Evolutionary conservation across 2,329 filamentous ascomycete genomes (phyloP).

Genomic region (Aureobasidium leucospermi): DNA sequence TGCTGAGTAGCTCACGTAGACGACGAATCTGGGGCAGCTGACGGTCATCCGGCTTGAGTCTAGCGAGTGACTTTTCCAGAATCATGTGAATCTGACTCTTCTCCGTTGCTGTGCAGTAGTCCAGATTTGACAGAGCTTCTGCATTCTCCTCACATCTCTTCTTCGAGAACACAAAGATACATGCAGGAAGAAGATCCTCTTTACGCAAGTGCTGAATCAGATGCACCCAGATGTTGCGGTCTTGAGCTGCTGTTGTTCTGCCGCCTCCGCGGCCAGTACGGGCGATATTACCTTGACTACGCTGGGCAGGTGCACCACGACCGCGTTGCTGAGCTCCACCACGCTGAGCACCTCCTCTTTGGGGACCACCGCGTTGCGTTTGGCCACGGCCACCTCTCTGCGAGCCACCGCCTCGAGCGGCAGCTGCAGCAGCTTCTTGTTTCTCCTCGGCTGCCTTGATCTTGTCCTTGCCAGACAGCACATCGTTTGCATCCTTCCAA

Average conservation of each 20-base stretch:
- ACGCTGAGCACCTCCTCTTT: conserved; percentile 39
- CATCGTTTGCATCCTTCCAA: conserved; percentile 88
- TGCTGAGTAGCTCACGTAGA: conserved; percentile 72
- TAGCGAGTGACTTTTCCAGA: conserved; percentile 87
- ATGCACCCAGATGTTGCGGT: conserved; percentile 95
- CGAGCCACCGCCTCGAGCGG: conserved; percentile 42
- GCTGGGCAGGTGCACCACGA: conserved; percentile 47
- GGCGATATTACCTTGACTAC: conserved; percentile 77
- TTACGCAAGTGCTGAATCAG: conserved; percentile 87
- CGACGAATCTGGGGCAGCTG: conserved; percentile 86
- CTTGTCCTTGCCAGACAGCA: conserved; percentile 76
- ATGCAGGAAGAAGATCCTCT: conserved; percentile 77
- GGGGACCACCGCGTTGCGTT: conserved; percentile 44
- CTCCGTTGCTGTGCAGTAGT: conserved; percentile 87
- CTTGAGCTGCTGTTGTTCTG: conserved; percentile 82
- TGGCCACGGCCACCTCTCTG: conserved; percentile 45
- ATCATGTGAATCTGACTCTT: conserved; percentile 98
- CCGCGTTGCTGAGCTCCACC: conserved; percentile 46
- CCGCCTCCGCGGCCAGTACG: conserved; percentile 78
- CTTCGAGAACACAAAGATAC: conserved; percentile 98
- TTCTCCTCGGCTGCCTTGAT: conserved; percentile 48
- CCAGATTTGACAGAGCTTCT: conserved; percentile 86
- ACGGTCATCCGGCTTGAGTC: conserved; percentile 84
- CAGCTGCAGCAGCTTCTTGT: conserved; percentile 38
- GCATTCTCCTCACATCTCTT: conserved; percentile 96